phyloP scores from a whole-genome alignment of 495 filamentous ascomycete genomes.

The Penicillium daleae region DNA sequence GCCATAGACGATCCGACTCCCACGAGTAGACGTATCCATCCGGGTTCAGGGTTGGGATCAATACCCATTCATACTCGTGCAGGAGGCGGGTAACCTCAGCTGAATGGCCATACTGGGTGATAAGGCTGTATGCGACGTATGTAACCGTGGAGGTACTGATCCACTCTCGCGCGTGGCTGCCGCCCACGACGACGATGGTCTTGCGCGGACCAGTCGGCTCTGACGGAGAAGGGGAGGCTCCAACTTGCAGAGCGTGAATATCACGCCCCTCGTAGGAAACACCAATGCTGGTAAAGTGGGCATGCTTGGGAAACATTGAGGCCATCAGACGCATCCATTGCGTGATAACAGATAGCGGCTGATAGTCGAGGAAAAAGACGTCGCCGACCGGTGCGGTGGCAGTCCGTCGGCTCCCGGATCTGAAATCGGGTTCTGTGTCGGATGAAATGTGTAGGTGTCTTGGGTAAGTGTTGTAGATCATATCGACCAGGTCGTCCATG shows the following conservation, averaged over 20 bases:
- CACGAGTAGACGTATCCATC: conserved; percentile 95
- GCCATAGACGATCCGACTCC: conserved; percentile 90
- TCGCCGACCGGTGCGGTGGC: conserved; percentile 48
- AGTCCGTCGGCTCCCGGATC: conserved; percentile 37
- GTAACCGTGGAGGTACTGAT: conserved; percentile 91
- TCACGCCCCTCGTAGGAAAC: conserved; percentile 83
- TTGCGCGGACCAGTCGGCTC: conserved; percentile 57
- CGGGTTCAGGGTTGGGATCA: conserved; percentile 88
- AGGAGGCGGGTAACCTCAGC: conserved; percentile 73
- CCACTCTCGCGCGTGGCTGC: conserved; percentile 93
- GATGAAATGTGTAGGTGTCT: conserved; percentile 30
- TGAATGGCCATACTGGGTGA: conserved; percentile 75
- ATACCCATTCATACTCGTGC: conserved; percentile 80
- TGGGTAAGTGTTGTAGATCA: conserved; percentile 79
- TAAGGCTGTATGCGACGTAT: conserved; percentile 87
- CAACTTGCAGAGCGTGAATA: conserved; percentile 81
- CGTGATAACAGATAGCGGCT: conserved; percentile 73
- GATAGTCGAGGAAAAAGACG: conserved; percentile 88
- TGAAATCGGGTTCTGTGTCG: conserved; percentile 37
- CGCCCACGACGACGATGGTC: conserved; percentile 82
- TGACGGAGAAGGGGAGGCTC: conserved; percentile 55
- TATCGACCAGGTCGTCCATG: conserved; percentile 79
- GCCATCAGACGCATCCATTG: conserved; percentile 90
- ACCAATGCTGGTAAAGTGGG: conserved; percentile 74
- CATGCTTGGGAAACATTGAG: conserved; percentile 84